These are phyloP conservation scores for Talaromyces amestolkiae DNA, from an alignment of 2,329 filamentous ascomycete genomes.

Conservation along the genomic window DNA sequence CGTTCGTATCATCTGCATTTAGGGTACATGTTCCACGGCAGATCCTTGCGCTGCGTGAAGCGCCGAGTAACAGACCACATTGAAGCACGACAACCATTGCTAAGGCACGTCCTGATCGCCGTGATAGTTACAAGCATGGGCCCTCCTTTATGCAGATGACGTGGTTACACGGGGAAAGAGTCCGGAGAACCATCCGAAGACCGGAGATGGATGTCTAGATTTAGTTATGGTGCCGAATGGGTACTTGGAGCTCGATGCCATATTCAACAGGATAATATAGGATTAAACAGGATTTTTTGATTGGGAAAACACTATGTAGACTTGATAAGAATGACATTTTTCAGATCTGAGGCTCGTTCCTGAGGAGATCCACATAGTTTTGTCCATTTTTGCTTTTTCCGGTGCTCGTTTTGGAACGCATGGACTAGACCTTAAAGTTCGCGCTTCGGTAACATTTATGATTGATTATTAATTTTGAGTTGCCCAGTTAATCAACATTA, in stretches of 20 bases:
- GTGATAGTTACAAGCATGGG: slow-evolving; percentile 3
- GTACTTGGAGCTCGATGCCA: neutral
- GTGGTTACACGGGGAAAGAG: slow-evolving; percentile 8
- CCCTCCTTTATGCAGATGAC: slow-evolving; percentile 11
- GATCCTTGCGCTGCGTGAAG: neutral
- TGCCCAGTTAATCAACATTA: neutral
- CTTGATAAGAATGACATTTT: neutral
- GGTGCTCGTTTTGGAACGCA: neutral
- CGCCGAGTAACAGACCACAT: neutral
- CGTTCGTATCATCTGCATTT: neutral
- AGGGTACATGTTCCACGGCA: neutral
- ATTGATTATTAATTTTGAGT: neutral
- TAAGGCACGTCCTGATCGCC: slow-evolving; percentile 6
- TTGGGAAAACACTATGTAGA: neutral
- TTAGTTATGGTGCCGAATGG: neutral
- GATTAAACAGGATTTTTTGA: neutral
- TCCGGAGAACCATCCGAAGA: neutral
- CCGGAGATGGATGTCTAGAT: slow-evolving; percentile 4
- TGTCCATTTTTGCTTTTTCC: neutral
- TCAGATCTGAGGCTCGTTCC: neutral
- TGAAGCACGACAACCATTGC: neutral
- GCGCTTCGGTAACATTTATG: neutral
- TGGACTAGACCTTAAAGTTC: neutral
- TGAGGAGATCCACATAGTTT: neutral
- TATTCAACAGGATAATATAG: neutral